Evolutionary conservation across 1,139 yeast genomes (phyloP).

Genomic region (Hyphopichia buzzinii): DNA sequence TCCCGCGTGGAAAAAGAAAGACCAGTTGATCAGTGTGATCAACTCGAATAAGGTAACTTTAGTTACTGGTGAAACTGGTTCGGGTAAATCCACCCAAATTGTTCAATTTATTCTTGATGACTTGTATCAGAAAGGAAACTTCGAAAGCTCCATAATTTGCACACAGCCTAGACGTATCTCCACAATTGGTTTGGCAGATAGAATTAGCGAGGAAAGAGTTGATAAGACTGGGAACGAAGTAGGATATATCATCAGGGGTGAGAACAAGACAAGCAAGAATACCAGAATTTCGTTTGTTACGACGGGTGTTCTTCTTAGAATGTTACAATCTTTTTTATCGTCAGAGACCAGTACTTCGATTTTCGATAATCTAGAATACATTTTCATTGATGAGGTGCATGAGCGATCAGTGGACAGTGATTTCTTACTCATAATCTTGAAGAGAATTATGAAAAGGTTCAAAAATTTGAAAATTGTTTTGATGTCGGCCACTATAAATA

Average conservation of each 20-base stretch:
- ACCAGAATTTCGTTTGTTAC: slow-evolving; percentile 86
- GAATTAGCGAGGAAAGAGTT: slow-evolving; percentile 83
- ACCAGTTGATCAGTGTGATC: slow-evolving; percentile 55
- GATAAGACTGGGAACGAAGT: slow-evolving; percentile 70
- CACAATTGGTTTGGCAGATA: slow-evolving; percentile 89
- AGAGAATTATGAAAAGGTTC: slow-evolving; percentile 47
- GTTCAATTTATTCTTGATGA: slow-evolving; percentile 86
- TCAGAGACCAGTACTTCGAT: slow-evolving; percentile 22
- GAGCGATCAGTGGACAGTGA: slow-evolving; percentile 93
- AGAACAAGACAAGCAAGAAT: slow-evolving; percentile 56
- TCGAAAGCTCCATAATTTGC: slow-evolving; percentile 65
- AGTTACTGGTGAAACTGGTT: slow-evolving; percentile 96
- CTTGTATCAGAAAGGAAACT: slow-evolving; percentile 43
- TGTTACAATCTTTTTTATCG: slow-evolving; percentile 57
- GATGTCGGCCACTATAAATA: slow-evolving; percentile 94
- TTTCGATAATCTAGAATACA: slow-evolving; percentile 59
- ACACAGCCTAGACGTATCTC: slow-evolving; percentile 97
- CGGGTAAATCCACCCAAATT: slow-evolving; percentile 91
- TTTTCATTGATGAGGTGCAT: slow-evolving; percentile 93
- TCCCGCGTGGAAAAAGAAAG: slow-evolving; percentile 81
- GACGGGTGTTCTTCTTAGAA: slow-evolving; percentile 85
- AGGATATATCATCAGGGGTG: slow-evolving; percentile 91
- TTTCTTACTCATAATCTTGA: slow-evolving; percentile 73
- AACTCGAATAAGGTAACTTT: slow-evolving; percentile 62
- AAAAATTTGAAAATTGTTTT: slow-evolving; percentile 66